Evolutionary conservation across 2,329 filamentous ascomycete genomes (phyloP).

Genomic region (Penicillium nordicum): DNA sequence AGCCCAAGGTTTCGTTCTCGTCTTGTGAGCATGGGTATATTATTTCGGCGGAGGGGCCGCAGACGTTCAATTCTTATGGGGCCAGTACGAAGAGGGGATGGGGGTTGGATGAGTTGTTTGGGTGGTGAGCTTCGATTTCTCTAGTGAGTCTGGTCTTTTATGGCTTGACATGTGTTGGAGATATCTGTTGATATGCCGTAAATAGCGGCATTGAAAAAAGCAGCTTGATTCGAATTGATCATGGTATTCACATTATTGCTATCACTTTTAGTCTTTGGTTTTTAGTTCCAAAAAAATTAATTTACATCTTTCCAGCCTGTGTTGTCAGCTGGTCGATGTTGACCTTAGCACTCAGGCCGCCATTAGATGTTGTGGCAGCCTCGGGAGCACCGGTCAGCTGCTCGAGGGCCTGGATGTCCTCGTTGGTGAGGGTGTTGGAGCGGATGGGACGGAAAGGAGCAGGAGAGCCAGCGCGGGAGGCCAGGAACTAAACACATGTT

Average conservation of each 20-base stretch:
- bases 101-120: slow-evolving; percentile 2
- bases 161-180: neutral
- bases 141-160: neutral
- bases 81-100: slow-evolving; percentile 10
- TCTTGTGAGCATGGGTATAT: slow-evolving; percentile 58
- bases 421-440: slow-evolving; percentile 49
- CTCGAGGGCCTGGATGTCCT: slow-evolving; percentile 45
- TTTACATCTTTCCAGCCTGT: slow-evolving; percentile 34
- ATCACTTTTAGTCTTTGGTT: slow-evolving; percentile 5
- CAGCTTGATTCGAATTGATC: neutral
- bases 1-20: slow-evolving; percentile 51
- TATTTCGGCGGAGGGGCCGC: slow-evolving; percentile 54
- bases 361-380: slow-evolving; percentile 23
- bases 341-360: slow-evolving; percentile 30
- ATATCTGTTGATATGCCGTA: neutral
- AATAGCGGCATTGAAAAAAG: neutral
- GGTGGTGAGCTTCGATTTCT: neutral
- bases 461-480: slow-evolving; percentile 66
- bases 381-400: slow-evolving; percentile 32
- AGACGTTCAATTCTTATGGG: slow-evolving; percentile 29
- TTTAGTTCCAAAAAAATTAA: slow-evolving; percentile 15
- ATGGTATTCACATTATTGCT: slow-evolving; percentile 18
- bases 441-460: slow-evolving; percentile 59
- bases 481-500: slow-evolving; percentile 59
- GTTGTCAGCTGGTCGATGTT: slow-evolving; percentile 39